Percentiles rank a stretch among this genome's conserved stretches.
phyloP scores from a whole-genome alignment of 768 basidiomycete genomes.

The Suillus clintonianus region DNA sequence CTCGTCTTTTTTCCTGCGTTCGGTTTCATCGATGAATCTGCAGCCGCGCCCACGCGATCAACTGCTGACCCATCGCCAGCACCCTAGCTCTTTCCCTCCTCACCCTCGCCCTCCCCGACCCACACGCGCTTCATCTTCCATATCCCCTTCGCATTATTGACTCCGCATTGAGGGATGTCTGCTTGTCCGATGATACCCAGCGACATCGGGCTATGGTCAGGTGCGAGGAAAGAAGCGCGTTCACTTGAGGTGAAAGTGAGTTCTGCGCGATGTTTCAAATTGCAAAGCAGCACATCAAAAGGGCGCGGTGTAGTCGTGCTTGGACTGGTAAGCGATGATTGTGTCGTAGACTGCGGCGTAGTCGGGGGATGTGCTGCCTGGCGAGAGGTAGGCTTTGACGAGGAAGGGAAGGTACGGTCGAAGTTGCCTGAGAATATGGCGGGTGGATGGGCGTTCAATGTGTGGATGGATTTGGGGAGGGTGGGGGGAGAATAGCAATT shows the following conservation, averaged over 20 bases:
- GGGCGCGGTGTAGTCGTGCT: slow-evolving; percentile 39
- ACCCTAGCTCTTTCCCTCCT: not conserved
- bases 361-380: slow-evolving; percentile 24
- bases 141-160: slow-evolving; percentile 33
- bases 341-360: slow-evolving; percentile 35
- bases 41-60: slow-evolving; percentile 15
- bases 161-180: slow-evolving; percentile 31
- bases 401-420: slow-evolving; percentile 40
- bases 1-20: not conserved
- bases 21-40: not conserved
- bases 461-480: not conserved
- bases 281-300: slow-evolving; percentile 30
- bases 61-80: not conserved
- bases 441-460: not conserved
- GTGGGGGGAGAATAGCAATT: not conserved
- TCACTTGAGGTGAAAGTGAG: slow-evolving; percentile 32
- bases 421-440: slow-evolving; percentile 36
- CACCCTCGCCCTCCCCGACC: slow-evolving; percentile 16
- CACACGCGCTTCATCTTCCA: slow-evolving; percentile 39
- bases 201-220: slow-evolving; percentile 19
- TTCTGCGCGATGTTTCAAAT: slow-evolving; percentile 23
- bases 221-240: slow-evolving; percentile 23
- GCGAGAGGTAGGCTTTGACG: slow-evolving; percentile 31
- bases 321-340: slow-evolving; percentile 40
- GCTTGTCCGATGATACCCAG: slow-evolving; percentile 31